Conservation (phyloP, 192 early-diverging fungal genomes). For the Chytriomyces confervae region DNA sequence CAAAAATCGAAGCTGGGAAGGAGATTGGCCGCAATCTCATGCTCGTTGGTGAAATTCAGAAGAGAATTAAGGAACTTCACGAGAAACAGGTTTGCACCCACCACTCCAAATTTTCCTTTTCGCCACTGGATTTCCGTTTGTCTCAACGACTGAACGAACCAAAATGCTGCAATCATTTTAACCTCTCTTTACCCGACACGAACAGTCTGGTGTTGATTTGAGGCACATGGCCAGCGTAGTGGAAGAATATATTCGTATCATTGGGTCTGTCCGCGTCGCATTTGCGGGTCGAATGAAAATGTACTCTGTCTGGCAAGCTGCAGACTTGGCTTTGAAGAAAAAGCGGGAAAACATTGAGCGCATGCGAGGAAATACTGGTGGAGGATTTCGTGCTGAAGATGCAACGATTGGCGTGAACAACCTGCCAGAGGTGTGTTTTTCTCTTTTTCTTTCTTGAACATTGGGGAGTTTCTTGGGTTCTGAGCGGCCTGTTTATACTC, state of each 20-base stretch:
- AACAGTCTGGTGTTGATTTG: conserved; percentile 73
- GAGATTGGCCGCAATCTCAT: conserved; percentile 70
- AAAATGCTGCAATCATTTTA: neutral
- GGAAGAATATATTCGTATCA: conserved; percentile 89
- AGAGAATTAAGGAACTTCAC: conserved; percentile 77
- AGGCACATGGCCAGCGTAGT: conserved; percentile 75
- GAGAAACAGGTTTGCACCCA: conserved; percentile 65
- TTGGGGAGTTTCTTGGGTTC: neutral
- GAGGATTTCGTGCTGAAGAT: conserved; percentile 1
- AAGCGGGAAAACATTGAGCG: conserved; percentile 52
- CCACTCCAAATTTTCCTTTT: neutral
- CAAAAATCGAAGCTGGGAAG: conserved; percentile 72
- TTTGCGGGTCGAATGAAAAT: conserved; percentile 76
- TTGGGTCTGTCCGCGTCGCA: conserved; percentile 80
- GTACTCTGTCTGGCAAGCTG: conserved; percentile 72
- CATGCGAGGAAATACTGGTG: neutral
- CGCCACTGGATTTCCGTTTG: too few relatives aligned
- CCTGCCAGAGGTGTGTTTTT: conserved; percentile 14
- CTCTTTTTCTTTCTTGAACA: neutral
- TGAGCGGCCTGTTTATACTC: neutral
- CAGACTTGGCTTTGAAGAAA: conserved; percentile 71
- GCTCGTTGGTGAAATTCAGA: conserved; percentile 79
- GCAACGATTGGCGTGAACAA: conserved; percentile 22
- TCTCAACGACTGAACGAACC: neutral
- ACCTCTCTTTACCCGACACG: neutral